Conservation (phyloP, 2,329 filamentous ascomycete genomes). For the Colletotrichum lini region DNA sequence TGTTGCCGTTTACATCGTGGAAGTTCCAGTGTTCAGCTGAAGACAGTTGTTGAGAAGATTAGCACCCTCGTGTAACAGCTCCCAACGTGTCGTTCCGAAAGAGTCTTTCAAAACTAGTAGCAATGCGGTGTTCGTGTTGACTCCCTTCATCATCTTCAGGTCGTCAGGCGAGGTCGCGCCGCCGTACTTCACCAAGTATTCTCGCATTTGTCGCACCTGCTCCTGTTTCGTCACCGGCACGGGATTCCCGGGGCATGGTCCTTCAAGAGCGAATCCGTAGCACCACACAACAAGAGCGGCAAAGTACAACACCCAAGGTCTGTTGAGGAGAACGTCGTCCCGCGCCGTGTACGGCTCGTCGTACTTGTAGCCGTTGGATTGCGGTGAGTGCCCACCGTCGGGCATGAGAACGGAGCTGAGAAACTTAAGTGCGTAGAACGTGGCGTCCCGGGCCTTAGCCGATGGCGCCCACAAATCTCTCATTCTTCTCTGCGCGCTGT, state of each 20-base stretch:
- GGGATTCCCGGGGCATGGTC: slow-evolving; percentile 71
- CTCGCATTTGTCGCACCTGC: slow-evolving; percentile 83
- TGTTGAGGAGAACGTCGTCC: slow-evolving; percentile 90
- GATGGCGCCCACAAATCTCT: slow-evolving; percentile 91
- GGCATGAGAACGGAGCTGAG: slow-evolving; percentile 86
- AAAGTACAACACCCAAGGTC: slow-evolving; percentile 97
- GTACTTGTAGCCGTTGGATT: slow-evolving; percentile 55
- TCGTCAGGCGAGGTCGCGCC: slow-evolving; percentile 82
- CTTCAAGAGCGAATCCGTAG: slow-evolving; percentile 93
- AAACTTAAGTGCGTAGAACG: slow-evolving; percentile 93
- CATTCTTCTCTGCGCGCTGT: slow-evolving; percentile 85
- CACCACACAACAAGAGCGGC: slow-evolving; percentile 94
- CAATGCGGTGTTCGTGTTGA: slow-evolving; percentile 87
- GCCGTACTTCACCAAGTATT: slow-evolving; percentile 81
- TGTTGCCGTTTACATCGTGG: slow-evolving; percentile 20
- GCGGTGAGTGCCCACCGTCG: slow-evolving; percentile 53
- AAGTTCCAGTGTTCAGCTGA: slow-evolving; percentile 61
- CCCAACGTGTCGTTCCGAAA: slow-evolving; percentile 89
- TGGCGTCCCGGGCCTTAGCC: slow-evolving; percentile 89
- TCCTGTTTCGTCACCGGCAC: slow-evolving; percentile 73
- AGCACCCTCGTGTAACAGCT: slow-evolving; percentile 89
- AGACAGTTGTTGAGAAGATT: slow-evolving; percentile 87
- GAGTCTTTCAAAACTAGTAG: slow-evolving; percentile 85
- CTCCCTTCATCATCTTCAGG: slow-evolving; percentile 78
- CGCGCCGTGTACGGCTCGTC: slow-evolving; percentile 80